Conservation (phyloP, 139 green algal species). For the Chlamydomonas sp. region DNA sequence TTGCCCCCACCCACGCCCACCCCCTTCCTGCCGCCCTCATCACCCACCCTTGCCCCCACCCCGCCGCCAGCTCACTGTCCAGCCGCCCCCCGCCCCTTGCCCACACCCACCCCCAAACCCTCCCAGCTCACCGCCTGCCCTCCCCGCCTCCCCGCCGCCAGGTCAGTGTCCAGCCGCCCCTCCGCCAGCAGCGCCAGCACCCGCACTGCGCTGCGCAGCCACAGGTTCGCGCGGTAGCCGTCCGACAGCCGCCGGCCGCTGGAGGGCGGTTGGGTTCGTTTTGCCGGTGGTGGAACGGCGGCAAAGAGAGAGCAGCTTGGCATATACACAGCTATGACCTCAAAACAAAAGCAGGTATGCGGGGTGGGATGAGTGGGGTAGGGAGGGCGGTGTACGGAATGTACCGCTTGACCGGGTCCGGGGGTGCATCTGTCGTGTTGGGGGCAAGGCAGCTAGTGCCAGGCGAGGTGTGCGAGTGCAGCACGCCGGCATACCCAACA, state of each 20-base stretch:
- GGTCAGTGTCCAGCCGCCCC: conserved; percentile 58
- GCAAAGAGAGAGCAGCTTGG: background rate
- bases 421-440: no score
- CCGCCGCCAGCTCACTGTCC: background rate
- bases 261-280: background rate
- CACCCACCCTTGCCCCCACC: no score
- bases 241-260: conserved; percentile 31
- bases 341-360: no score
- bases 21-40: no score
- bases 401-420: no score
- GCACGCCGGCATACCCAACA: no score
- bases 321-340: no score
- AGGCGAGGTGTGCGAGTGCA: no score
- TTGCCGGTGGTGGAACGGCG: background rate
- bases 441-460: no score
- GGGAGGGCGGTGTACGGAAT: no score
- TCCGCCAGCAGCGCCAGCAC: conserved; percentile 77
- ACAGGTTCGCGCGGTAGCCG: conserved; percentile 80
- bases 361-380: no score
- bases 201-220: conserved; percentile 77
- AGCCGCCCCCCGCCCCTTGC: background rate
- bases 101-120: background rate
- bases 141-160: conserved; percentile 18
- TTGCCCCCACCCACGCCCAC: no score
- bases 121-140: conserved; percentile 23